phyloP scores from a whole-genome alignment of 163 green algal genomes.

The Chloromonas sp. region DNA sequence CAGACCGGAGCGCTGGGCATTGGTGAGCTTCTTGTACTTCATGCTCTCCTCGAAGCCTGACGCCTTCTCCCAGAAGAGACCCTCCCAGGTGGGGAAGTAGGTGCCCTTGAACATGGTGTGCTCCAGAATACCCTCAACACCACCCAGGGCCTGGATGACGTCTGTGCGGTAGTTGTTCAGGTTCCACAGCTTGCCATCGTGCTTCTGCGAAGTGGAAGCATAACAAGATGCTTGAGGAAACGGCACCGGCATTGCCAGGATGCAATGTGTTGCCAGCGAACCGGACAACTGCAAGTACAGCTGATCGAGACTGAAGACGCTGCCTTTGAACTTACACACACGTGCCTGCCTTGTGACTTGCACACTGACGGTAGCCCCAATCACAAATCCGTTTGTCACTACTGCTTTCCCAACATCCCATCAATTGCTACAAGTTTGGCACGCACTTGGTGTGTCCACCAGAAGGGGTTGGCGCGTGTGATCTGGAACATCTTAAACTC shows the following conservation, averaged over 20 bases:
- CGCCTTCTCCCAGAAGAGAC: constrained; percentile 96
- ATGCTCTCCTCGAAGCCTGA: constrained; percentile 82
- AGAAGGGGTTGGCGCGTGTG: constrained; percentile 88
- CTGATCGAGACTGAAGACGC: not conserved
- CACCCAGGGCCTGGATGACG: constrained; percentile 94
- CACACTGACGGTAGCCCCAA: too few species aligned
- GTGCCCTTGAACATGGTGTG: constrained; percentile 99
- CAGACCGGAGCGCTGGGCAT: constrained; percentile 93
- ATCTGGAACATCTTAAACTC: constrained; percentile 98
- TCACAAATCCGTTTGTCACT: too few species aligned
- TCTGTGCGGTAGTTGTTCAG: constrained; percentile 99
- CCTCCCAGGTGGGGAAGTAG: constrained; percentile 99
- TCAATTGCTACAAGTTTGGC: not conserved
- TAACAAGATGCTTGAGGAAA: not conserved
- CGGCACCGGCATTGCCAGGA: not conserved
- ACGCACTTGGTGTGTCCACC: constrained; percentile 94
- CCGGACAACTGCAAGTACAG: not conserved
- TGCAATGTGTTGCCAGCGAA: not conserved
- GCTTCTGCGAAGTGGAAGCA: constrained; percentile 42
- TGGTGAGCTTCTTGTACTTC: constrained; percentile 99
- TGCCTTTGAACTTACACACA: not conserved
- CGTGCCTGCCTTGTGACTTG: not conserved
- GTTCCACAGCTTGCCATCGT: constrained; percentile 99
- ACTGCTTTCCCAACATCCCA: too few species aligned
- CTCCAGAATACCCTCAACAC: constrained; percentile 99